Conservation (phyloP, 768 basidiomycete species). For the Lactifluus subvellereus region DNA sequence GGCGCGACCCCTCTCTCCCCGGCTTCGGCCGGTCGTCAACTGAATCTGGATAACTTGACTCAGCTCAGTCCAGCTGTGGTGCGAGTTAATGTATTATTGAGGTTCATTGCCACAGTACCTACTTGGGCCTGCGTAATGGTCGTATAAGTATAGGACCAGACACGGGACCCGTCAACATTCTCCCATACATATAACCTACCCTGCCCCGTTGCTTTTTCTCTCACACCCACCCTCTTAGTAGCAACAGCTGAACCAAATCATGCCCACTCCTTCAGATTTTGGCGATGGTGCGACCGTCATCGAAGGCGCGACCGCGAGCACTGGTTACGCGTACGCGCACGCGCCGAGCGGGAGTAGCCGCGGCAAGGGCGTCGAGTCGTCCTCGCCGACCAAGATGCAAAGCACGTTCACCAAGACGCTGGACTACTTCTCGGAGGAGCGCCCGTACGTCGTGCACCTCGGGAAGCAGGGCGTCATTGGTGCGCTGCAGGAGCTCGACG, state of each 20-base stretch:
- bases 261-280: constrained; percentile 14
- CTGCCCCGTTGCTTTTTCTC: neutral
- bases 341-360: neutral
- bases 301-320: neutral
- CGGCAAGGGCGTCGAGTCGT: neutral
- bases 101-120: neutral
- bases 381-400: neutral
- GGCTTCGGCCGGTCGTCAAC: too few relatives aligned
- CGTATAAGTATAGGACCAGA: neutral
- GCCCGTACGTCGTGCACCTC: constrained; percentile 69
- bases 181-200: too few relatives aligned
- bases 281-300: constrained; percentile 13
- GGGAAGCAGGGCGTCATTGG: constrained; percentile 56
- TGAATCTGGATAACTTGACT: too few relatives aligned
- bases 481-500: constrained; percentile 66
- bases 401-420: constrained; percentile 8
- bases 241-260: neutral
- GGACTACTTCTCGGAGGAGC: constrained; percentile 39
- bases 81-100: too few relatives aligned
- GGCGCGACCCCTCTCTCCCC: too few relatives aligned
- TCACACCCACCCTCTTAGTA: neutral
- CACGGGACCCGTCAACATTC: too few relatives aligned
- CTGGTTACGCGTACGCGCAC: neutral
- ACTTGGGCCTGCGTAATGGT: neutral
- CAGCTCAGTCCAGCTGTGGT: too few relatives aligned